Evolutionary conservation across 768 basidiomycete genomes (phyloP), one percentile per base, ranked within the genome.

Genomic region (Mycena rebaudengoi): DNA sequence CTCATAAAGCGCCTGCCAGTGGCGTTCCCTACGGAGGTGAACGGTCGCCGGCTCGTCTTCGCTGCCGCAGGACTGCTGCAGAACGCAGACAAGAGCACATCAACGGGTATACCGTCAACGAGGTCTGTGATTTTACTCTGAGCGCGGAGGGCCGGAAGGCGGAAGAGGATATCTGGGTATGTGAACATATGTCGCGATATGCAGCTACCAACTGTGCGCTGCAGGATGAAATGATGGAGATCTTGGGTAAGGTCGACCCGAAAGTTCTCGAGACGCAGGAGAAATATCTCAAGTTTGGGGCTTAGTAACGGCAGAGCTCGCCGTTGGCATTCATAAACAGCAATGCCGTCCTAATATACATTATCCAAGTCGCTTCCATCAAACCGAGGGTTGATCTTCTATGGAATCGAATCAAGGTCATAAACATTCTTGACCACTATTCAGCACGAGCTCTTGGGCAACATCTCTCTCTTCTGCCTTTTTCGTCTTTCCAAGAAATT

Each of bases 11-110:
- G 52, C 5, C 2, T 73, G 0, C n/a, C n/a, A n/a, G 40, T 85
- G 0, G 82, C 76, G 1, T 74, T 73, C n/a, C 73, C 78, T 0
- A 64, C 79, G 3, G 81, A 84, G 51, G 68, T 74, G 61, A 81
- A 79, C 8, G 71, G 75, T 29, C 70, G 79, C 8, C 70, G 70
- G 26, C 59, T 80, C 21, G 73, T 80, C n/a, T 79, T 71, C 68
- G 79, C 74, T 7, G 77, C 78, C 0, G 62, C 80, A 7, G 76
- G 74, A 0, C 67, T 60, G 30, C 53, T 7, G 18, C 43, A 45
- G 10, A 29, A 51, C n/a, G 50, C 37, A 26, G 71, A 74, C 23
- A 66, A 0, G 71, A 66, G 7, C 81, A 75, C 55, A 40, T 78
- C 11, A 66, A 64, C 13, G 45, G 55, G 5, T 66, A 65, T 44